These are phyloP conservation scores for Marchantia paleacea DNA, from an alignment of 225 moss, liverwort and hornwort genomes.

Conservation along the genomic window DNA sequence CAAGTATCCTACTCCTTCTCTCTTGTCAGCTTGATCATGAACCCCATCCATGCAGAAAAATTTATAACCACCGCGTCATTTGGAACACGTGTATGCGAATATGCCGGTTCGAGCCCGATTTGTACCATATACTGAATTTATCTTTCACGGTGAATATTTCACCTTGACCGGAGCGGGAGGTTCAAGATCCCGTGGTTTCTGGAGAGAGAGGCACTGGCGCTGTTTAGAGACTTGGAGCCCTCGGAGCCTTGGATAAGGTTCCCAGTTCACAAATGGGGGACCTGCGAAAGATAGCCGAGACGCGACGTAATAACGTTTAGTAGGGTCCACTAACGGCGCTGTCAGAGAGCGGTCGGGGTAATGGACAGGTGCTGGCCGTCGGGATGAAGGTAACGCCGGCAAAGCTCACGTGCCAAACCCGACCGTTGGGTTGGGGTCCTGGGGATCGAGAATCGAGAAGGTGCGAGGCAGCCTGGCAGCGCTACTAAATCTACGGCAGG, in stretches of 20 bases:
- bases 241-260: neutral
- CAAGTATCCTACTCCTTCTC: too few species aligned
- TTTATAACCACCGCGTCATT: too few species aligned
- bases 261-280: neutral
- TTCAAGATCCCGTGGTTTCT: too few species aligned
- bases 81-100: too few species aligned
- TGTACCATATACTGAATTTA: too few species aligned
- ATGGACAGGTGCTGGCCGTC: neutral
- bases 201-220: too few species aligned
- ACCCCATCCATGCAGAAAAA: too few species aligned
- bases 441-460: neutral
- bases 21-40: too few species aligned
- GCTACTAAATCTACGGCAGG: neutral
- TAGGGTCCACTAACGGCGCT: neutral
- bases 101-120: too few species aligned
- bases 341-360: neutral
- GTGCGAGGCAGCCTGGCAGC: conserved; percentile 4
- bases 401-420: neutral
- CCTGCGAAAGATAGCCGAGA: neutral
- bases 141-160: too few species aligned
- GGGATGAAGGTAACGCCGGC: neutral
- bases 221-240: neutral
- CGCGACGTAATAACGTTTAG: neutral
- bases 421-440: neutral
- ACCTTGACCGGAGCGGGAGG: too few species aligned